These are phyloP conservation scores for Roridomyces roridus DNA, from an alignment of 768 basidiomycete genomes.

Conservation along the genomic window DNA sequence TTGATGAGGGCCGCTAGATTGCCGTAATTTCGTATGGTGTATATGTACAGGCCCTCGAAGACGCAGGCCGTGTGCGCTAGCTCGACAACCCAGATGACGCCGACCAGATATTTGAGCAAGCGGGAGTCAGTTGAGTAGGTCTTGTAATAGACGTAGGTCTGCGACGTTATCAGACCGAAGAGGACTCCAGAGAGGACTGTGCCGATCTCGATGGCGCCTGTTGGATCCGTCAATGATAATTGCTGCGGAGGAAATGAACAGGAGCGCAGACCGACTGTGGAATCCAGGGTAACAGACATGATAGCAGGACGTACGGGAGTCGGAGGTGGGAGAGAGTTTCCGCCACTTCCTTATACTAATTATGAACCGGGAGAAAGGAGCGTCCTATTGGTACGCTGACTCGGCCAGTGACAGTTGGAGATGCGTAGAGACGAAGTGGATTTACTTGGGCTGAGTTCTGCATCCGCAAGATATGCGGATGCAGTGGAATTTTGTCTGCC, in stretches of 20 bases:
- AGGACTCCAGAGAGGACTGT: slow-evolving; percentile 10
- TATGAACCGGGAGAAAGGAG: too few species aligned
- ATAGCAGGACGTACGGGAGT: too few species aligned
- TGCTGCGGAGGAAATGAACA: too few species aligned
- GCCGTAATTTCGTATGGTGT: background rate
- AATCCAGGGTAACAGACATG: background rate
- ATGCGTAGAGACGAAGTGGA: too few species aligned
- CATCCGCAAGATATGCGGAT: too few species aligned
- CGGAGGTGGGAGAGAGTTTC: too few species aligned
- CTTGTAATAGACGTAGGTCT: slow-evolving; percentile 12
- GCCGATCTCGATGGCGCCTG: slow-evolving; percentile 9
- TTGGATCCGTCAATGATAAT: background rate
- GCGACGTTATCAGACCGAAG: slow-evolving; percentile 11
- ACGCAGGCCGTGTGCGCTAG: slow-evolving; percentile 8
- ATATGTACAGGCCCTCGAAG: slow-evolving; percentile 11
- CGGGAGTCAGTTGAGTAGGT: background rate
- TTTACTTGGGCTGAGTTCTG: too few species aligned
- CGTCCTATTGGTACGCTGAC: too few species aligned
- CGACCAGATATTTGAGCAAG: background rate
- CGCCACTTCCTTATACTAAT: too few species aligned
- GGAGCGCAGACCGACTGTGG: background rate
- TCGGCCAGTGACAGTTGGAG: too few species aligned
- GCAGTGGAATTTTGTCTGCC: too few species aligned
- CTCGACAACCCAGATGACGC: background rate
- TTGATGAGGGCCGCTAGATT: background rate